Base-by-base conservation (phyloP, 345 rosid species). In the Cochlearia excelsa region DNA sequence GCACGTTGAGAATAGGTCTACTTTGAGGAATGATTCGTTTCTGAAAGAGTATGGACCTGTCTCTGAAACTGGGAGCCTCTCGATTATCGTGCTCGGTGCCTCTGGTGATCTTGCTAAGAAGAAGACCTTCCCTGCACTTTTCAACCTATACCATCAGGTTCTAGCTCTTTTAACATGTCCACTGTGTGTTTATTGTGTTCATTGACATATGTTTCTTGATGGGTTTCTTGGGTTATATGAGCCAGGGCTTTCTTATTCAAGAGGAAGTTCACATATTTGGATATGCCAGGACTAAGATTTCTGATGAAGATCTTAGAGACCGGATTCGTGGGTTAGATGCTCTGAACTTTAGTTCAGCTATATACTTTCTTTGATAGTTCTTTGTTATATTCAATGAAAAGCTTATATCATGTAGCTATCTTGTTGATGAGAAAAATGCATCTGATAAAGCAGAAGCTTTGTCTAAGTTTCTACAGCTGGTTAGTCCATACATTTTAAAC, bases 101-200 rank as follows among this genome's bases (percentile, higher is more conserved):
- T 94, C 96, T 31, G 99, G 97, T 69, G 99, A 94, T 80, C 99
- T 94, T 66, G 99, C 99, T 30, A 90, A 94, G 84, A 94, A 94
- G 75, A 94, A 90, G 86, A 94, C 92, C 67, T 94, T 94, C 67
- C 99, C 97, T 65, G 99, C 97, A 2, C 99, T 94, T 68, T 94
- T 94, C 46, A 93, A 96, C 27, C 81, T 94, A 43, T 94, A 82
- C 68, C 85, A 88, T 26, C 92, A 84, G 95, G 99, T 93, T 16
- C 23, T 63, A n/a, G 45, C 50, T 40, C 56, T 3, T 44, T 5
- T 26, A 35, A 16, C 23, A 16, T 16, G 23, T 16, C 39, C 30
- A 30, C 4, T 3, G 26, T 7, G n/a, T 10, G 7, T 59, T 16
- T 27, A 50, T 26, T 37, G 6, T 33, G 26, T 16, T 39, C 9